Evolutionary conservation across 176 grass and related monocot species (phyloP), one percentile per base, ranked within the genome.

Genomic region (Ensete ventricosum): DNA sequence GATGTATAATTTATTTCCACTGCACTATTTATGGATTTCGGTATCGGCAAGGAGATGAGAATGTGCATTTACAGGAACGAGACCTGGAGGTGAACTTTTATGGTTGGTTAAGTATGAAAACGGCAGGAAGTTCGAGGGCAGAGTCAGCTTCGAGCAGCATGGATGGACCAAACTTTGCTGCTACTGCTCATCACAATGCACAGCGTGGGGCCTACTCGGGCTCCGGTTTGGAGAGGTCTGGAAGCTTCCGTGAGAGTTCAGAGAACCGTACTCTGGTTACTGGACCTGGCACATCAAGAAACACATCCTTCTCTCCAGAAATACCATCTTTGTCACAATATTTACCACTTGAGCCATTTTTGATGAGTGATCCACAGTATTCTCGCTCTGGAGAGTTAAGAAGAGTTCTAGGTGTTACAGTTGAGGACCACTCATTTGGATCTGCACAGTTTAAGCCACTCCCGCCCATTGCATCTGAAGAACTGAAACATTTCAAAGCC

Each of bases 401-500:
- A 78, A 74, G 89, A 50, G 82, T 86, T 54, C 84, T 96, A 17
- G 78, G 80, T 34, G 27, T 82, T 69, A 76, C 85, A 19, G 70
- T 84, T 21, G 87, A 87, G 59, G 92, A 92, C 27, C 80, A 89
- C 70, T 14, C 77, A 17, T 81, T 85, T 72, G 77, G 76, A 25
- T 71, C 78, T n/a, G 73, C 63, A 77, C 74, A 81, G 59, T 86
- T 81, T 27, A 93, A 85, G 80, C 74, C 81, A 58, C 54, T 79
- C 43, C 79, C 83, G 2, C 63, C 48, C 43, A 75, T 78, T 52
- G 75, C 75, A 17, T 27, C 72, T 0, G 87, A 92, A 17, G 92
- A 92, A 55, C 74, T 96, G 27, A 85, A 82, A 71, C 84, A 84
- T 78, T 80, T 92, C 79, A 90, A 87, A 52, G 74, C 71, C 58